Conservation (phyloP, 2,329 filamentous ascomycete genomes). For the Arthrobotrys pseudoclavata region DNA sequence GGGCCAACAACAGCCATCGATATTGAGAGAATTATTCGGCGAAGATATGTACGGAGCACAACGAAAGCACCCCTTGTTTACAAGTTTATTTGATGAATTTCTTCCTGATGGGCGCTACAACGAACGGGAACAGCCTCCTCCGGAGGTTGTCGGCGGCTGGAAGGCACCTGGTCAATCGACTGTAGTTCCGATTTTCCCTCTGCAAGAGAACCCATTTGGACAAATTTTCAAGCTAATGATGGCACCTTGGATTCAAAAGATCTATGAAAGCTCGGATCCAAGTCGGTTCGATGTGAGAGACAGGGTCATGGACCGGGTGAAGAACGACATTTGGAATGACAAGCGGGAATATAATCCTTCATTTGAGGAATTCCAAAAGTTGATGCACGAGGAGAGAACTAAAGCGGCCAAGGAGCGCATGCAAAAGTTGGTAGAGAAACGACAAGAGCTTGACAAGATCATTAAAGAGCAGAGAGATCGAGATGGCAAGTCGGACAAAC, state of each 20-base stretch:
- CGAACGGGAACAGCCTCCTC: slow-evolving; percentile 31
- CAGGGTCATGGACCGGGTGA: slow-evolving; percentile 35
- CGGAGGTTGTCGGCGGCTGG: slow-evolving; percentile 33
- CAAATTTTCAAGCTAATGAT: slow-evolving; percentile 45
- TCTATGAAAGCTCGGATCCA: slow-evolving; percentile 48
- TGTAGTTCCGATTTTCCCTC: slow-evolving; percentile 12
- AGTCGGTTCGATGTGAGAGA: slow-evolving; percentile 16
- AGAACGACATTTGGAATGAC: slow-evolving; percentile 44
- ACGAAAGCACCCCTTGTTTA: slow-evolving; percentile 46
- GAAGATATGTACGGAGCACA: slow-evolving; percentile 56
- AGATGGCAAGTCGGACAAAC: neutral
- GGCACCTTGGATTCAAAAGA: slow-evolving; percentile 46
- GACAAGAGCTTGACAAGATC: slow-evolving; percentile 41
- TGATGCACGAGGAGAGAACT: slow-evolving; percentile 41
- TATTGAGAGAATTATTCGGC: slow-evolving; percentile 52
- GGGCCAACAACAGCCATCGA: slow-evolving; percentile 13
- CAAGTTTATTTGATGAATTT: slow-evolving; percentile 57
- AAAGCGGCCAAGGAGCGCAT: slow-evolving; percentile 38
- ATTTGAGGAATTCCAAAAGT: slow-evolving; percentile 35
- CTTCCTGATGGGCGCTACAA: slow-evolving; percentile 48
- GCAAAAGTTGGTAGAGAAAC: slow-evolving; percentile 24
- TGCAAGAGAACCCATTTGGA: slow-evolving; percentile 29
- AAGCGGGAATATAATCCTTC: slow-evolving; percentile 17
- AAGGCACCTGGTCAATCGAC: slow-evolving; percentile 11
- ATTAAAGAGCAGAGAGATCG: slow-evolving; percentile 2